Evolutionary conservation across 257 asterid genomes (phyloP), one percentile per base, ranked within the genome.

Genomic region (Penstemon eatonii): DNA sequence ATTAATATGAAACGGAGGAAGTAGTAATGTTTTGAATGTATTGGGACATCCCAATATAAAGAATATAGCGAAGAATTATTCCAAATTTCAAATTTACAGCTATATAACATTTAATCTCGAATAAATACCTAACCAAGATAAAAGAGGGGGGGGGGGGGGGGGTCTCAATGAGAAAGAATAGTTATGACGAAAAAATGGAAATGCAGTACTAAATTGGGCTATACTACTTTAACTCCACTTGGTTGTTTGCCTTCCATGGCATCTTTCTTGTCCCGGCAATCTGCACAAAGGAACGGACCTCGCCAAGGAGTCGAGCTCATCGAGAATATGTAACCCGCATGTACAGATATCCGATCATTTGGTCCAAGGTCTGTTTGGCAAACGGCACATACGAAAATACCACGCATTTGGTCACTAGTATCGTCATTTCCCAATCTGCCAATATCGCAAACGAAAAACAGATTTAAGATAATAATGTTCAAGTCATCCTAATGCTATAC

Each of bases 211-310:
- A 3, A 50, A 46, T 12, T 38, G 33, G 54, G 19, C 41, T 69
- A 78, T 2, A 59, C 69, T 59, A 78, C 79, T 73, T 45, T 78
- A 56, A 78, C 70, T 53, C 82, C 82, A 69, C 82, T 78, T 53
- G 82, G 82, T 9, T 79, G 68, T 71, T 73, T 73, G 39, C 82
- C 82, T 78, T 78, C 96, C 96, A 92, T 84, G 61, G 96, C 96
- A 4, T 92, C 96, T 75, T 87, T 87, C 86, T 92, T 92, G 55
- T 82, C 70, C 5, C 83, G 84, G 37, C 98, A 89, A 37, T 80
- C 95, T 1, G 73, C 82, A 63, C 98, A 92, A 0, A 92, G 88
- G 71, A 92, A 92, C 13, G 96, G 98, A 8, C 96, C 96, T 83
- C 89, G 86, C 96, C 98, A 91, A 0, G 94, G 98, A 74, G 74